Evolutionary conservation across 352 stramenopile genomes (phyloP).

Genomic region (Pythium aristosporum): DNA sequence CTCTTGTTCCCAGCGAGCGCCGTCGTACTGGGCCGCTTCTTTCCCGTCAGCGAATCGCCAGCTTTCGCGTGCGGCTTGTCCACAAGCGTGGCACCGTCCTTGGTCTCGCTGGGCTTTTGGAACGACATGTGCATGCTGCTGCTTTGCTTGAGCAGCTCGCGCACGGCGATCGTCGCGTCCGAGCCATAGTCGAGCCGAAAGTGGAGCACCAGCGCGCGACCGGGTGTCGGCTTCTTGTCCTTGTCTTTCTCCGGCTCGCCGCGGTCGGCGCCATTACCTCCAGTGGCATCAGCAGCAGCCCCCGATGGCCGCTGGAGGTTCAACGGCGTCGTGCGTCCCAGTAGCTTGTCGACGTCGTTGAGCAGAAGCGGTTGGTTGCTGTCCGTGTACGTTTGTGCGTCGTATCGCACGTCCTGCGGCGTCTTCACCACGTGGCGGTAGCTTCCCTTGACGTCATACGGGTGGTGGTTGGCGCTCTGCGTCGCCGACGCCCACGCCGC

Average conservation of each 20-base stretch:
- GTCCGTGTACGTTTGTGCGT: constrained; percentile 76
- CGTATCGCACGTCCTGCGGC: constrained; percentile 62
- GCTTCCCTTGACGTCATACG: constrained; percentile 67
- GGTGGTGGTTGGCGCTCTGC: constrained; percentile 42
- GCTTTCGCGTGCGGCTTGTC: neutral
- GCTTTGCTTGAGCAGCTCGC: constrained; percentile 94
- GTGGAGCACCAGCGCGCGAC: constrained; percentile 35
- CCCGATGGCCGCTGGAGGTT: neutral
- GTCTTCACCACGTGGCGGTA: constrained; percentile 46
- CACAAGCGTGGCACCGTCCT: neutral
- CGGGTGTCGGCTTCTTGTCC: constrained; percentile 12
- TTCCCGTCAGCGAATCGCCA: constrained; percentile 8
- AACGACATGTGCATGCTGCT: constrained; percentile 74
- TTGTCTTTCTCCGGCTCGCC: neutral
- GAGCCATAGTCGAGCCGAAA: constrained; percentile 68
- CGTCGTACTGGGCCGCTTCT: constrained; percentile 33
- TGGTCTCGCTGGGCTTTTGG: constrained; percentile 45
- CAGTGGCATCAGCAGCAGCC: neutral
- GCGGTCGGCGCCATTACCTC: neutral
- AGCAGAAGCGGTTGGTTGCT: constrained; percentile 74
- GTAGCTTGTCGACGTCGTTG: constrained; percentile 75
- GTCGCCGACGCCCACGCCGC: constrained; percentile 23
- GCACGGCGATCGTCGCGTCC: constrained; percentile 96
- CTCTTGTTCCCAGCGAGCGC: constrained; percentile 20
- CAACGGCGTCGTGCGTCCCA: constrained; percentile 11